Percentiles rank a stretch among this genome's conserved stretches.
These are phyloP conservation scores for Cryptococcus sp. DNA, from an alignment of 1,284 basidiomycete species.

Conservation along the genomic window DNA sequence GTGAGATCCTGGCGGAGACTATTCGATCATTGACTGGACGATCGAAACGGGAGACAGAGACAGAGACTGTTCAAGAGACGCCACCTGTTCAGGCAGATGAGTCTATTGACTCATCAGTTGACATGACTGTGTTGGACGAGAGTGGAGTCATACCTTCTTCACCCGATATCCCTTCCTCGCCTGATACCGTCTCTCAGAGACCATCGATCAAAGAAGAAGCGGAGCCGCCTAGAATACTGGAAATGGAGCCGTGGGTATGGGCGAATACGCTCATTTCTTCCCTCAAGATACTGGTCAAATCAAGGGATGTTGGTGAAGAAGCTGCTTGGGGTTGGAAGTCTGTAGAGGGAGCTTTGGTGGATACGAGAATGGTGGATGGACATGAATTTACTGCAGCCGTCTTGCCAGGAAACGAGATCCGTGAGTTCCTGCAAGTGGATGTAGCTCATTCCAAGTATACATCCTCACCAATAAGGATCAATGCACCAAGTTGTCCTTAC, in stretches of 20 bases:
- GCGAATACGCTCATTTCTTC: conserved; percentile 13
- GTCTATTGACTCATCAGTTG: conserved; percentile 7
- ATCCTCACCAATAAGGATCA: too few relatives aligned
- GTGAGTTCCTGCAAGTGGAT: too few relatives aligned
- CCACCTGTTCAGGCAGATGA: background rate
- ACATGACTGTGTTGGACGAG: conserved; percentile 7
- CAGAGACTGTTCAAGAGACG: background rate
- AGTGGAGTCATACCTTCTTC: conserved; percentile 3
- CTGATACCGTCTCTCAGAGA: conserved; percentile 16
- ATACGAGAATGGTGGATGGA: conserved; percentile 6
- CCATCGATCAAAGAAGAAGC: background rate
- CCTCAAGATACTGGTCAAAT: background rate
- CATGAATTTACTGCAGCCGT: background rate
- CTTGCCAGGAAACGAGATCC: too few relatives aligned
- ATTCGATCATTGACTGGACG: background rate
- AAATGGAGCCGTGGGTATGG: conserved; percentile 27
- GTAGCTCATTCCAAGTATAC: too few relatives aligned
- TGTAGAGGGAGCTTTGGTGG: conserved; percentile 7
- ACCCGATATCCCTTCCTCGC: conserved; percentile 6
- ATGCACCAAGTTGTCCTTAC: too few relatives aligned
- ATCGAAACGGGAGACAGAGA: background rate
- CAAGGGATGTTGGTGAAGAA: background rate
- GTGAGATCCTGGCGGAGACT: conserved; percentile 10
- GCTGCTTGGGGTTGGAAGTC: background rate
- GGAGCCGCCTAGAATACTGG: too few relatives aligned